These are phyloP conservation scores for Candida maris DNA, from an alignment of 805 yeast species.

Conservation along the genomic window DNA sequence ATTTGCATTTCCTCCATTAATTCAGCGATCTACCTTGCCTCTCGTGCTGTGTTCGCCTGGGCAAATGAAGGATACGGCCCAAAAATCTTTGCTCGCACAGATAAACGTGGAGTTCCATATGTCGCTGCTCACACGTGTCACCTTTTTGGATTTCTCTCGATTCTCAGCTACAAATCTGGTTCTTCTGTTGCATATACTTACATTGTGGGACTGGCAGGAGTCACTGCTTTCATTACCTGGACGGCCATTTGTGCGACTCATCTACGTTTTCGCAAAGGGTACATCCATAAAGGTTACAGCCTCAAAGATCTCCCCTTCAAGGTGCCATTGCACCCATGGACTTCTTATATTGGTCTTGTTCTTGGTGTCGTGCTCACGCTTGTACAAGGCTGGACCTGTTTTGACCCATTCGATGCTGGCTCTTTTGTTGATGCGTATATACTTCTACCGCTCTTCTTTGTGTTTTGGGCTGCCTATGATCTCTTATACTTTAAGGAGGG, in stretches of 20 bases:
- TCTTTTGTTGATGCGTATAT: constrained; percentile 57
- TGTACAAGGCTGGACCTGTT: constrained; percentile 65
- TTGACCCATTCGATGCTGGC: constrained; percentile 55
- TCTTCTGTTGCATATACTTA: constrained; percentile 55
- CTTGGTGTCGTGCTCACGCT: constrained; percentile 65
- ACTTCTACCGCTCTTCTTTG: constrained; percentile 51
- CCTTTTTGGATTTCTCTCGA: constrained; percentile 48
- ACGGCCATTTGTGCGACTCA: constrained; percentile 52
- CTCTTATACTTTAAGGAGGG: constrained; percentile 14
- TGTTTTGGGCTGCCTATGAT: constrained; percentile 29
- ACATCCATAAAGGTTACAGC: constrained; percentile 13
- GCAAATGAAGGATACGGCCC: constrained; percentile 62
- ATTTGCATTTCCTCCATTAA: constrained; percentile 64
- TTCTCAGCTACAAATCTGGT: constrained; percentile 54
- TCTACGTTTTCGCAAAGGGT: constrained; percentile 39
- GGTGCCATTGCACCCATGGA: constrained; percentile 45
- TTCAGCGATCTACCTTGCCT: constrained; percentile 61
- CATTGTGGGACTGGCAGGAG: constrained; percentile 58
- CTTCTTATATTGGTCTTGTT: constrained; percentile 38
- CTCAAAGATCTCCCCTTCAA: constrained; percentile 17
- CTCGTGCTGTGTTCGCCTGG: constrained; percentile 59
- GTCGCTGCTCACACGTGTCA: constrained; percentile 52
- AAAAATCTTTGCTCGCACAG: constrained; percentile 45
- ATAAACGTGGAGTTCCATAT: constrained; percentile 57
- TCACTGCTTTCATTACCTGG: constrained; percentile 63